Evolutionary conservation across 1,139 yeast species (phyloP).

Genomic region (Zygotorulaspora mrakii): DNA sequence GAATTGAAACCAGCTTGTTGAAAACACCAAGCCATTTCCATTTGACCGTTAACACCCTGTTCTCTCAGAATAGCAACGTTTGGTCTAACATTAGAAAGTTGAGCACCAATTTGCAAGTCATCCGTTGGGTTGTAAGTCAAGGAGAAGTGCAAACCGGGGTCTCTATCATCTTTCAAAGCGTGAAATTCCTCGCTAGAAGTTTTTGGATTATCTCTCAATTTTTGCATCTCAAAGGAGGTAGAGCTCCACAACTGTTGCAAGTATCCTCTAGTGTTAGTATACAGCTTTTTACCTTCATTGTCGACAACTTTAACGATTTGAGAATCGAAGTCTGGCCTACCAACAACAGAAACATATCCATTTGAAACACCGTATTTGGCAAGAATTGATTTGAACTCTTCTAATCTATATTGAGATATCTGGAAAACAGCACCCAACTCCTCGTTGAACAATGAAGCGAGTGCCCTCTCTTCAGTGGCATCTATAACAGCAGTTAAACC

Average conservation of each 20-base stretch:
- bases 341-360: conserved; percentile 58
- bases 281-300: conserved; percentile 47
- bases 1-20: conserved; percentile 91
- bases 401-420: conserved; percentile 51
- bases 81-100: conserved; percentile 51
- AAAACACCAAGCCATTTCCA: conserved; percentile 98
- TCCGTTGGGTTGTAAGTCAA: conserved; percentile 62
- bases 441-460: conserved; percentile 75
- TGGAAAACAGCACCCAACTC: conserved; percentile 98
- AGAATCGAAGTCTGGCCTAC: conserved; percentile 52
- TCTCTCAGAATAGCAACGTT: conserved; percentile 95
- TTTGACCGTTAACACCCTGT: conserved; percentile 98
- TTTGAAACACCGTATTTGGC: conserved; percentile 55
- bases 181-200: conserved; percentile 84
- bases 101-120: conserved; percentile 37
- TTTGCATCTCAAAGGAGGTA: conserved; percentile 88
- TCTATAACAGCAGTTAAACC: conserved; percentile 56
- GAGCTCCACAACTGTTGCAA: conserved; percentile 84
- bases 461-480: conserved; percentile 36
- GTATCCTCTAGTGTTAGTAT: conserved; percentile 54
- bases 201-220: conserved; percentile 88
- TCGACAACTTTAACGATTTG: conserved; percentile 52
- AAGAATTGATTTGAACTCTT: conserved; percentile 54
- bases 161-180: conserved; percentile 68
- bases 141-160: conserved; percentile 86